Conservation (phyloP, 108 stramenopile genomes). For the Skeletonema tropicum region DNA sequence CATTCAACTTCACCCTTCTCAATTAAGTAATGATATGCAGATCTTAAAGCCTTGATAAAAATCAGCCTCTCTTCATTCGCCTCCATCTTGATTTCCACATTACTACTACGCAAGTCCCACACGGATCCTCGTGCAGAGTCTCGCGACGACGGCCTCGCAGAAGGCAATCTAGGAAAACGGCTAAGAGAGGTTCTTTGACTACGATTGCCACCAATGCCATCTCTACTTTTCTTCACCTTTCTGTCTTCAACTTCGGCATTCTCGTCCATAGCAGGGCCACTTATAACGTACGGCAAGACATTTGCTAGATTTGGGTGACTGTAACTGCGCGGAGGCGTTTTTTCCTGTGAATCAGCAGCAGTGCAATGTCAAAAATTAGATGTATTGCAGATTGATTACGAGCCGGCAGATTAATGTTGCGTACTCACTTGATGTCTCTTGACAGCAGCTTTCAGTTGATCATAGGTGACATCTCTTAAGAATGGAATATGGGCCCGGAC, state of each 20-base stretch:
- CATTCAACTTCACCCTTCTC: constrained; percentile 42
- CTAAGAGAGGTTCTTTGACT: neutral
- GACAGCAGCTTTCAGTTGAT: constrained; percentile 28
- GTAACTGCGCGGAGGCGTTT: neutral
- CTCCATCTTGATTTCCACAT: neutral
- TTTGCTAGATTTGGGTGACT: neutral
- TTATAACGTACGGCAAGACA: neutral
- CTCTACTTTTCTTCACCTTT: neutral
- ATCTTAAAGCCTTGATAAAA: constrained; percentile 39
- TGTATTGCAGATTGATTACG: neutral
- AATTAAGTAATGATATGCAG: constrained; percentile 17
- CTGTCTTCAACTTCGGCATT: neutral
- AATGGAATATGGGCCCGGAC: constrained; percentile 4
- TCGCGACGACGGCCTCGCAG: neutral
- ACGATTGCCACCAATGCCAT: neutral
- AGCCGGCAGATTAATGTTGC: neutral
- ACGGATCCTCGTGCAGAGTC: neutral
- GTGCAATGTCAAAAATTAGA: constrained; percentile 36
- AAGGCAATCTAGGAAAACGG: neutral
- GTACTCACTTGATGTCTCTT: constrained; percentile 23
- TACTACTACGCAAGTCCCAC: neutral
- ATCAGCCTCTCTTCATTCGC: constrained; percentile 28
- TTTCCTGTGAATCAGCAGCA: neutral
- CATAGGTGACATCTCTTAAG: constrained; percentile 14
- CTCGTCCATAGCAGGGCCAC: neutral